These are phyloP conservation scores for Ophiocordyceps australis DNA, from an alignment of 2,329 filamentous ascomycete species.

Conservation along the genomic window DNA sequence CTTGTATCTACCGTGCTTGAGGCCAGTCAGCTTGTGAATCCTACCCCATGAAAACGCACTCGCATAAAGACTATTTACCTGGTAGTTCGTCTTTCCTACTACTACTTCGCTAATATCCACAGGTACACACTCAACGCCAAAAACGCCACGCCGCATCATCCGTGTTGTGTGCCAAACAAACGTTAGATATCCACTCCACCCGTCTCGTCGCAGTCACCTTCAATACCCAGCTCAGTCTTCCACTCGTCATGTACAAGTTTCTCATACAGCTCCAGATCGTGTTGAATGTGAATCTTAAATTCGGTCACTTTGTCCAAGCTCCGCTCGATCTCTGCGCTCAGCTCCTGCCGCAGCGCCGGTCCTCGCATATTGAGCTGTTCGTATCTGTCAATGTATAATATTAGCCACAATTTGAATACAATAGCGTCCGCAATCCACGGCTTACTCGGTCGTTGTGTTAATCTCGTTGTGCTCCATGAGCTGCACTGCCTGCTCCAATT, in stretches of 20 bases:
- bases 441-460: slow-evolving; percentile 87
- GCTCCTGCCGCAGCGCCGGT: slow-evolving; percentile 74
- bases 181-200: no score
- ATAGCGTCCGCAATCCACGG: slow-evolving; percentile 5
- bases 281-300: slow-evolving; percentile 95
- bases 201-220: slow-evolving; percentile 36
- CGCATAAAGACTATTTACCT: no score
- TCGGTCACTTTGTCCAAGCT: slow-evolving; percentile 96
- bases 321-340: slow-evolving; percentile 92
- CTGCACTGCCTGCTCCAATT: slow-evolving; percentile 81
- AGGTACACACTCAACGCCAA: no score
- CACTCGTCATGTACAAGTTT: slow-evolving; percentile 84
- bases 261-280: slow-evolving; percentile 84
- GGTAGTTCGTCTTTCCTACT: no score
- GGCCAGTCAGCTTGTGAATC: no score
- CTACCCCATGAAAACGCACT: no score
- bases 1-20: no score
- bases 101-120: no score
- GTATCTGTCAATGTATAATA: no score
- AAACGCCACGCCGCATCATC: no score
- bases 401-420: no score
- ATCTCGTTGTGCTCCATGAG: slow-evolving; percentile 91
- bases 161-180: no score
- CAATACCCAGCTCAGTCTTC: slow-evolving; percentile 62
- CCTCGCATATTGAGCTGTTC: slow-evolving; percentile 80